A percentile compares a stretch with the other conserved stretches of the same genome.
Evolutionary conservation across 306 rosid species (phyloP).

Genomic region (Heteromeles arbutifolia): DNA sequence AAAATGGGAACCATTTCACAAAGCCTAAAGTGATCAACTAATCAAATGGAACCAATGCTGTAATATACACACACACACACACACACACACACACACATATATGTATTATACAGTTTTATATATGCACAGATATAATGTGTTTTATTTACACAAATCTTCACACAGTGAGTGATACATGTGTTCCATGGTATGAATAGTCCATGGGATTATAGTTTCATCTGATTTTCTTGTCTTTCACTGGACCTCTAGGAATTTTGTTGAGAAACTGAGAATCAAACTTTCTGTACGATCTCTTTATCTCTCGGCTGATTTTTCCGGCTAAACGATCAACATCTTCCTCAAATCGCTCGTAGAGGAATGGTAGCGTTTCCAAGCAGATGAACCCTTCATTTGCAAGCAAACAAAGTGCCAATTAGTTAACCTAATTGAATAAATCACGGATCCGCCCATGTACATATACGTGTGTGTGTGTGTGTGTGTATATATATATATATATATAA

Average conservation of each 20-base stretch:
- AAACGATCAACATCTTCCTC: slow-evolving; percentile 51
- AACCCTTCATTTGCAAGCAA: slow-evolving; percentile 37
- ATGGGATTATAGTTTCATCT: slow-evolving; percentile 20
- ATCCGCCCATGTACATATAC: too few relatives aligned
- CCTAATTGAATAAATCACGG: not conserved
- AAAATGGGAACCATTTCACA: not conserved
- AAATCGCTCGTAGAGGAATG: slow-evolving; percentile 54
- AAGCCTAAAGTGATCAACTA: not conserved
- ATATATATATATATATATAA: not conserved
- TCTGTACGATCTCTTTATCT: slow-evolving; percentile 39
- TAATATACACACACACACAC: too few relatives aligned
- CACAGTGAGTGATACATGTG: not conserved
- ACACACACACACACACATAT: too few relatives aligned
- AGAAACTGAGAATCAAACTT: slow-evolving; percentile 46
- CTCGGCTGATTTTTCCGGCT: slow-evolving; percentile 23
- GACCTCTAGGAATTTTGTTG: slow-evolving; percentile 77
- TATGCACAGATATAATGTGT: not conserved
- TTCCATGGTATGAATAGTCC: not conserved
- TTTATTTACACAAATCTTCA: not conserved
- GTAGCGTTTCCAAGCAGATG: slow-evolving; percentile 48
- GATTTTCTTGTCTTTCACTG: slow-evolving; percentile 54
- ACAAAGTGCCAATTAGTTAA: not conserved
- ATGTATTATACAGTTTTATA: not conserved
- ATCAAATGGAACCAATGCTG: not conserved
- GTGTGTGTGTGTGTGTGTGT: too few relatives aligned